phyloP scores from a whole-genome alignment of 495 filamentous ascomycete genomes.

The Pyrenopolyporus hunteri region DNA sequence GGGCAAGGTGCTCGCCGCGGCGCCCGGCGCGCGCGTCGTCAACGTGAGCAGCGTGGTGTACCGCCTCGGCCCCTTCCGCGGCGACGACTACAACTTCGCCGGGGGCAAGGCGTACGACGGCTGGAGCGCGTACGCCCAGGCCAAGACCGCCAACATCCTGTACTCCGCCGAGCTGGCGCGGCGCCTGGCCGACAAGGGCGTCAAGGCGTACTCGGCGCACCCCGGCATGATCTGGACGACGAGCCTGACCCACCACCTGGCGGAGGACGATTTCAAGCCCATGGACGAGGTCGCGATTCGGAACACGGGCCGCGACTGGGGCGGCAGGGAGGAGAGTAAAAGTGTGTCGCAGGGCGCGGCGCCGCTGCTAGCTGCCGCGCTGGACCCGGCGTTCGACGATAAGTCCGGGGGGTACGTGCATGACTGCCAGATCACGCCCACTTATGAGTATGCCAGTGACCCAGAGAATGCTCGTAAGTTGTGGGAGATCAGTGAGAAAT shows the following conservation, averaged over 20 bases:
- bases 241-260: constrained; percentile 35
- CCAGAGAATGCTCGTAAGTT: constrained; percentile 47
- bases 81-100: constrained; percentile 58
- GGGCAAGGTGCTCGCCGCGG: constrained; percentile 48
- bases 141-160: constrained; percentile 68
- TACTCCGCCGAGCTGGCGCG: constrained; percentile 56
- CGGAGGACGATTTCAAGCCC: constrained; percentile 21
- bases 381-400: constrained; percentile 31
- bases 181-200: constrained; percentile 43
- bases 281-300: constrained; percentile 38
- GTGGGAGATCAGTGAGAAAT: constrained; percentile 50
- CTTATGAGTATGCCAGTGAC: constrained; percentile 43
- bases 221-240: constrained; percentile 50
- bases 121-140: constrained; percentile 59
- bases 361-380: constrained; percentile 29
- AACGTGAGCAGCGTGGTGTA: constrained; percentile 52
- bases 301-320: constrained; percentile 34
- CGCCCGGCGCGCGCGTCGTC: constrained; percentile 43
- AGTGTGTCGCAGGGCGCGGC: constrained; percentile 7
- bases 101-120: constrained; percentile 47
- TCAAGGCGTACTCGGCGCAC: constrained; percentile 47
- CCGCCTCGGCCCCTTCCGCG: constrained; percentile 49
- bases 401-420: constrained; percentile 40
- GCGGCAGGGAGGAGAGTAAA: neutral
- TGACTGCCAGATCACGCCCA: constrained; percentile 41